Conservation (phyloP, 345 rosid genomes). For the Excoecaria agallocha region DNA sequence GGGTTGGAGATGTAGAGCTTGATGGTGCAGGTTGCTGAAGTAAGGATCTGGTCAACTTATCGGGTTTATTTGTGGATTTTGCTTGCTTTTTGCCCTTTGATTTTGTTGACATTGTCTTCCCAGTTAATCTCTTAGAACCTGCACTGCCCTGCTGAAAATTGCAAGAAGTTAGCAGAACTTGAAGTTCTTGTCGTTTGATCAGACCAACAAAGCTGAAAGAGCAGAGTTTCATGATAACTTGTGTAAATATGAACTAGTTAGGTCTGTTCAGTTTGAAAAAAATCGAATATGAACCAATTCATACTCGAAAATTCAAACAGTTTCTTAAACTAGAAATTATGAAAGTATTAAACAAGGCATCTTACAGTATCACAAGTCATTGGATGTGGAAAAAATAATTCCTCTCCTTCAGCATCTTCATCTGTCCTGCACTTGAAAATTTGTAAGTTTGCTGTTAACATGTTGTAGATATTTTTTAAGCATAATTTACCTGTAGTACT, state of each 20-base stretch:
- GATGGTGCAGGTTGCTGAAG: constrained; percentile 21
- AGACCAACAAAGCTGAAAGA: neutral
- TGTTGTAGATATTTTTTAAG: neutral
- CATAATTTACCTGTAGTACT: constrained; percentile 48
- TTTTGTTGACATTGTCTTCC: constrained; percentile 31
- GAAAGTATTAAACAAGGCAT: neutral
- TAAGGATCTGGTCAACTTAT: constrained; percentile 19
- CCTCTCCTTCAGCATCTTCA: constrained; percentile 47
- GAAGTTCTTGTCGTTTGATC: neutral
- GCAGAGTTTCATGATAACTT: neutral
- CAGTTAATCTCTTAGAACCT: constrained; percentile 21
- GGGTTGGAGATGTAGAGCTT: constrained; percentile 19
- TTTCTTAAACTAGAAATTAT: neutral
- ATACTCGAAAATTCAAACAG: too few species aligned
- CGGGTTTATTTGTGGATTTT: constrained; percentile 21
- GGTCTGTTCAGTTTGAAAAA: too few species aligned
- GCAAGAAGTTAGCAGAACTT: neutral
- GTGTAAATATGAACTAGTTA: too few species aligned
- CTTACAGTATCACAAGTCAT: constrained; percentile 32
- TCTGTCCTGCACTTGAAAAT: constrained; percentile 42
- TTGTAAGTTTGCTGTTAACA: neutral
- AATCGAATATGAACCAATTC: too few species aligned
- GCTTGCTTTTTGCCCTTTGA: constrained; percentile 34
- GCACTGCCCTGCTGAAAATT: constrained; percentile 27
- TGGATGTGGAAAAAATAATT: constrained; percentile 38